phyloP scores from a whole-genome alignment of 352 stramenopile species.

The Globisporangium solare region DNA sequence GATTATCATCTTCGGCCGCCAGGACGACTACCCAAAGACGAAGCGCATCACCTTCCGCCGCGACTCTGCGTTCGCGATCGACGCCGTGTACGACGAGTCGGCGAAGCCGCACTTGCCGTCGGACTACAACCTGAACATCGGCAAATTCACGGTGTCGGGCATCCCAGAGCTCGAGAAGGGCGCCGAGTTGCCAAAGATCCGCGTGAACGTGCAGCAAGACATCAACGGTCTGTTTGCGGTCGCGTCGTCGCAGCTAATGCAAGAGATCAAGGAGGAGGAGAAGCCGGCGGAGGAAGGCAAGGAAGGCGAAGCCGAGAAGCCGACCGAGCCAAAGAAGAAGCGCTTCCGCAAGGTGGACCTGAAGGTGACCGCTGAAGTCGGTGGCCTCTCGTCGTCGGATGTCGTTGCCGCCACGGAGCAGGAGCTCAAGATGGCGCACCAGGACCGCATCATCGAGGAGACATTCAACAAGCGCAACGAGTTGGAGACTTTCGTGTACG shows the following conservation, averaged over 20 bases:
- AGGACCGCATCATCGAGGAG: conserved; percentile 95
- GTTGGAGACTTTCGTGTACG: conserved; percentile 99
- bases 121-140: conserved; percentile 79
- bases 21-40: conserved; percentile 96
- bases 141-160: conserved; percentile 91
- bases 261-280: conserved; percentile 92
- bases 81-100: conserved; percentile 85
- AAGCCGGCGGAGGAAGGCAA: conserved; percentile 61
- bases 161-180: conserved; percentile 70
- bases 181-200: conserved; percentile 87
- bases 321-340: conserved; percentile 90
- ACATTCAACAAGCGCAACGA: conserved; percentile 99
- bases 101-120: conserved; percentile 59
- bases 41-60: conserved; percentile 96
- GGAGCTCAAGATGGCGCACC: conserved; percentile 94
- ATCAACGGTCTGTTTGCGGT: conserved; percentile 96
- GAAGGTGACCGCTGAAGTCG: conserved; percentile 58
- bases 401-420: conserved; percentile 75
- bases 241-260: conserved; percentile 95
- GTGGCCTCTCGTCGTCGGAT: conserved; percentile 51
- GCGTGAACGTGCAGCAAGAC: conserved; percentile 97
- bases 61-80: conserved; percentile 91
- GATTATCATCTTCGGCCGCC: conserved; percentile 94
- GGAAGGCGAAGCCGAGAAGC: conserved; percentile 67
- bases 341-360: conserved; percentile 92